Percentiles rank a stretch among this genome's conserved stretches.
phyloP scores from a whole-genome alignment of 768 basidiomycete genomes.

The Pisolithus marmoratus region DNA sequence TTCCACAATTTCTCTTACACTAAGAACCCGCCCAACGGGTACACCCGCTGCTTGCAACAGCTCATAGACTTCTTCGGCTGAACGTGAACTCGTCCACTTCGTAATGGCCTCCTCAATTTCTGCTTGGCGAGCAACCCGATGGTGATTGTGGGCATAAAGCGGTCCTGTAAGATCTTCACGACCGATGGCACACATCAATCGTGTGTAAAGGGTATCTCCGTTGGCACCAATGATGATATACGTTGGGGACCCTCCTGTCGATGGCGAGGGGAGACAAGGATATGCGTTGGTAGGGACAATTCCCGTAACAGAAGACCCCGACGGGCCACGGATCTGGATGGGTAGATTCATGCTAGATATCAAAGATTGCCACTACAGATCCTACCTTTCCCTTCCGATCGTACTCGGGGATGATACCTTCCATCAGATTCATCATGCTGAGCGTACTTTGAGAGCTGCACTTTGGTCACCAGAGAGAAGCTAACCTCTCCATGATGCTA shows the following conservation, averaged over 20 bases:
- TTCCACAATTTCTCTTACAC: conserved; percentile 58
- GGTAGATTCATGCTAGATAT: background rate
- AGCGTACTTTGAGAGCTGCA: background rate
- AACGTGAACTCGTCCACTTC: conserved; percentile 48
- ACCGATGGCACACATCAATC: conserved; percentile 56
- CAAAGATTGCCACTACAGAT: background rate
- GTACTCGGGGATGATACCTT: conserved; percentile 70
- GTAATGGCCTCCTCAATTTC: conserved; percentile 61
- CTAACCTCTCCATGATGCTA: conserved; percentile 66
- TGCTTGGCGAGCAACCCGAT: conserved; percentile 36
- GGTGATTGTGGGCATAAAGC: conserved; percentile 38
- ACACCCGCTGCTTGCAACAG: conserved; percentile 48
- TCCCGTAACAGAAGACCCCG: conserved; percentile 69
- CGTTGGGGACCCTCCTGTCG: conserved; percentile 35
- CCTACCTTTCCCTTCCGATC: conserved; percentile 63
- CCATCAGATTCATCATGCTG: conserved; percentile 75
- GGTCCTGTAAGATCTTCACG: conserved; percentile 57
- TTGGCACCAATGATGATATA: conserved; percentile 73
- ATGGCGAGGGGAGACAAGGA: conserved; percentile 49
- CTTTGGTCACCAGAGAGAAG: background rate
- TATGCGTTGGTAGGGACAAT: conserved; percentile 75
- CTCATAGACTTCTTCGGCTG: conserved; percentile 48
- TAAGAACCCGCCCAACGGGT: conserved; percentile 59
- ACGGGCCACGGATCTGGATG: conserved; percentile 59
- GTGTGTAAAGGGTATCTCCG: conserved; percentile 62